Conservation (phyloP, 306 rosid genomes). For the Nissolia schottii region DNA sequence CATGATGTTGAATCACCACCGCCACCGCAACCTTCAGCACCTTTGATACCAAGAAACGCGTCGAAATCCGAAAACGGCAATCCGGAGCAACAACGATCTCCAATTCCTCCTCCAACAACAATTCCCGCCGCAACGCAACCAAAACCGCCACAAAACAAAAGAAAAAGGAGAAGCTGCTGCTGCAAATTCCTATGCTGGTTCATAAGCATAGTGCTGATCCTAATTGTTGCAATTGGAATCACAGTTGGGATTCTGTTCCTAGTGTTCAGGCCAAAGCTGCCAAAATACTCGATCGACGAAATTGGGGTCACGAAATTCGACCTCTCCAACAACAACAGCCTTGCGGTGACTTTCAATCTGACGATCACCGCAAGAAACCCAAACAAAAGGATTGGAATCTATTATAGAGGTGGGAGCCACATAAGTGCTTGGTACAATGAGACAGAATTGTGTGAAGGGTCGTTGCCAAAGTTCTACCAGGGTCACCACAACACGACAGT, state of each 20-base stretch:
- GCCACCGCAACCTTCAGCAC: constrained; percentile 38
- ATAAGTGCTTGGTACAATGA: constrained; percentile 55
- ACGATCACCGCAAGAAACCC: constrained; percentile 63
- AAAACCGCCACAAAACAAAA: constrained; percentile 61
- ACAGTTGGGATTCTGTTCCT: constrained; percentile 37
- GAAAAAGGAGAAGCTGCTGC: constrained; percentile 42
- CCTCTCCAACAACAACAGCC: constrained; percentile 19
- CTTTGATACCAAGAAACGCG: constrained; percentile 51
- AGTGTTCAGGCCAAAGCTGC: constrained; percentile 30
- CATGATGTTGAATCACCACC: constrained; percentile 59
- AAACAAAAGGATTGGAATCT: constrained; percentile 71
- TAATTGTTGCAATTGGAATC: constrained; percentile 25
- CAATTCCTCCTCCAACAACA: background rate
- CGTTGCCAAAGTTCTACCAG: constrained; percentile 72
- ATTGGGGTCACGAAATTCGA: constrained; percentile 39
- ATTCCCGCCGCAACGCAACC: constrained; percentile 41
- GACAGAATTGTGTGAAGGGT: constrained; percentile 52
- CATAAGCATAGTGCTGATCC: constrained; percentile 23
- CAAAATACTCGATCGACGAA: constrained; percentile 52
- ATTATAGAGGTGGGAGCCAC: constrained; percentile 70
- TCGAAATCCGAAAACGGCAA: constrained; percentile 46
- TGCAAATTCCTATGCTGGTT: constrained; percentile 31
- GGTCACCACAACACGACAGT: constrained; percentile 71
- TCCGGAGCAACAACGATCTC: background rate
- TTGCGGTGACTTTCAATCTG: constrained; percentile 48